Evolutionary conservation across 306 rosid genomes (phyloP).

Genomic region (Trifolium pratense): DNA sequence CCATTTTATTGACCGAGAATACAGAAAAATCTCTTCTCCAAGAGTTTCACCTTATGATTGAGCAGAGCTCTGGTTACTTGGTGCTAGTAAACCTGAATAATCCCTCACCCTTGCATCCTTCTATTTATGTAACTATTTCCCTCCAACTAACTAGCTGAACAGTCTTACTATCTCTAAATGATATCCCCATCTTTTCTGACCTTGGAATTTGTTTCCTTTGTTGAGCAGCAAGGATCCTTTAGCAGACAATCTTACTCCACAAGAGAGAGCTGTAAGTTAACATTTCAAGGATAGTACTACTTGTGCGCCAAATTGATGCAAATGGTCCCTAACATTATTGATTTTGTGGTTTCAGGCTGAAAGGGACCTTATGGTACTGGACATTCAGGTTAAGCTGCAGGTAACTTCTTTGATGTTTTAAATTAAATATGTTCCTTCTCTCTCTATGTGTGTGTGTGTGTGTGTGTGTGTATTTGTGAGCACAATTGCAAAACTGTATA

Average conservation of each 20-base stretch:
- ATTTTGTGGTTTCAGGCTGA: slow-evolving; percentile 74
- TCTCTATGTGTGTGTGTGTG: slow-evolving; percentile 8
- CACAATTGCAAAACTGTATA: not conserved
- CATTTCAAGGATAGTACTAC: slow-evolving; percentile 28
- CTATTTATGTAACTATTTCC: slow-evolving; percentile 8
- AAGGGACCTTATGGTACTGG: slow-evolving; percentile 97
- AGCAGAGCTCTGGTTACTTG: not conserved
- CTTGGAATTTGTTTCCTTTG: slow-evolving; percentile 48
- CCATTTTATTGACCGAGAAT: slow-evolving; percentile 11
- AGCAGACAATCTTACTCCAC: slow-evolving; percentile 78
- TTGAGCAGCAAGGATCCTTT: slow-evolving; percentile 71
- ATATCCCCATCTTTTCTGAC: slow-evolving; percentile 1
- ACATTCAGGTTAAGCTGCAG: slow-evolving; percentile 97
- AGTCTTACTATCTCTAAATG: not conserved
- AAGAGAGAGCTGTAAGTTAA: slow-evolving; percentile 92
- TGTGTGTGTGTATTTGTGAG: not conserved
- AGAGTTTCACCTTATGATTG: slow-evolving; percentile 25
- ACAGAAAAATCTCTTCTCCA: slow-evolving; percentile 7
- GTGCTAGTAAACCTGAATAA: not conserved
- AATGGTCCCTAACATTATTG: slow-evolving; percentile 22
- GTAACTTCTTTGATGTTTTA: slow-evolving; percentile 50
- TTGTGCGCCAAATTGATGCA: slow-evolving; percentile 37
- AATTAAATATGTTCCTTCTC: slow-evolving; percentile 5
- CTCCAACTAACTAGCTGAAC: slow-evolving; percentile 3
- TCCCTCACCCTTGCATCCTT: slow-evolving; percentile 15